Evolutionary conservation across 2,329 filamentous ascomycete genomes (phyloP), one percentile per base, ranked within the genome.

Genomic region (Emergomyces orientalis): DNA sequence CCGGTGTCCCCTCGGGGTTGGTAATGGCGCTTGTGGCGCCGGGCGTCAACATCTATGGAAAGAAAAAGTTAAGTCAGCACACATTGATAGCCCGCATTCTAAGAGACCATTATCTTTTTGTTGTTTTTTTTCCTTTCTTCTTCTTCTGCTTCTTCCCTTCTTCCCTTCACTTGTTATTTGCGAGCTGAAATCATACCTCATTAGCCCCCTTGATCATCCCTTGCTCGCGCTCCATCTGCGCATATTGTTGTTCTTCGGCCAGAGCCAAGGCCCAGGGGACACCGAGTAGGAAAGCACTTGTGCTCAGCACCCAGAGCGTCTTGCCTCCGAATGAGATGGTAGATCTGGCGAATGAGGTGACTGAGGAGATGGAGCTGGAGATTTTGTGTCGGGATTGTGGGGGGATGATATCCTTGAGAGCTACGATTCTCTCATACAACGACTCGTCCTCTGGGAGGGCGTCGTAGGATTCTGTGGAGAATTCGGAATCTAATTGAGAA

Each of bases 201-300:
- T 89, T 88, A 67, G 91, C 91, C 72, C 89, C 86, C 84, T 96
- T 90, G 77, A 94, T 89, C 90, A 96, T 94, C 77, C 89, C 87
- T 85, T 92, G 91, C 81, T 97, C 93, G 77, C 91, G 87, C 86
- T 99, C 94, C 91, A 97, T 95, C 81, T 96, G 93, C 68, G 93
- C 83, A 75, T 96, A 86, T 81, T 96, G 90, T 83, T 97, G 91
- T 82, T 99, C 94, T 82, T 99, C 94, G 67, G 89, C 87, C 75
- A 91, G 93, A 63, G 91, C 93, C 69, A 99, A 82, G 64, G 91
- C 92, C 82, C 91, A 97, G 62, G 94, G 94, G 60, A 97, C 91
- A 70, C 91, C 92, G 67, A 97, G 80, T 74, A 99, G 81, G 73
- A 99, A 84, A 64, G 90, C 91, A 65, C 88, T 92, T 67, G 92